Evolutionary conservation across 1,284 basidiomycete species (phyloP).

Genomic region (Cryptococcus sp.): DNA sequence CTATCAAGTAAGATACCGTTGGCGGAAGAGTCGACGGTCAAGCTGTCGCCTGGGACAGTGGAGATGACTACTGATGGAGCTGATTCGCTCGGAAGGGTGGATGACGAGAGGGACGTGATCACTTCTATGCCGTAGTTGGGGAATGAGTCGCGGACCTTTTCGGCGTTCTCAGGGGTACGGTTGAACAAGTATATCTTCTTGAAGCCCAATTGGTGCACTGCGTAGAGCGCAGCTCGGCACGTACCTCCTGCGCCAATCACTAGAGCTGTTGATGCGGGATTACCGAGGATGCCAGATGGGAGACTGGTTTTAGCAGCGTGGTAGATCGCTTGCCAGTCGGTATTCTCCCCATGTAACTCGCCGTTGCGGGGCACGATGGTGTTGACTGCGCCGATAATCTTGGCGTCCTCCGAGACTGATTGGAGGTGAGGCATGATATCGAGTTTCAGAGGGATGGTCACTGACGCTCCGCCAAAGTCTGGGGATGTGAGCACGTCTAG

Average conservation of each 20-base stretch:
- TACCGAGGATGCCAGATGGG: conserved; percentile 19
- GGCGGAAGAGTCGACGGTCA: conserved; percentile 54
- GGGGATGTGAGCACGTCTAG: conserved; percentile 64
- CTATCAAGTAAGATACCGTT: conserved; percentile 61
- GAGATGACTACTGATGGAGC: conserved; percentile 74
- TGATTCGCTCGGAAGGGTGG: conserved; percentile 57
- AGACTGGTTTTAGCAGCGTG: conserved; percentile 57
- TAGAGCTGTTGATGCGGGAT: conserved; percentile 61
- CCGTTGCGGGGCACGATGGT: conserved; percentile 69
- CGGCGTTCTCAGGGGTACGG: conserved; percentile 72
- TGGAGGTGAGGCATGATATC: conserved; percentile 80
- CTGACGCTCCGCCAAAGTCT: conserved; percentile 91
- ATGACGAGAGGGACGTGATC: conserved; percentile 59
- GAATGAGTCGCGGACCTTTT: conserved; percentile 68
- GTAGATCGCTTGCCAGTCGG: conserved; percentile 85
- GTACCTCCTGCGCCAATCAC: conserved; percentile 93
- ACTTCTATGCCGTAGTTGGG: conserved; percentile 58
- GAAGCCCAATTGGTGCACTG: conserved; percentile 70
- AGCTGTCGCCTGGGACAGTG: conserved; percentile 78
- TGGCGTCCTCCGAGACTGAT: conserved; percentile 72
- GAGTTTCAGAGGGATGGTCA: conserved; percentile 92
- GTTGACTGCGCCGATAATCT: conserved; percentile 87
- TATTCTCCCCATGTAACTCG: conserved; percentile 81
- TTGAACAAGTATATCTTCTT: conserved; percentile 79
- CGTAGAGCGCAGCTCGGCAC: conserved; percentile 87